These are phyloP conservation scores for Pelargonium cotyledonis DNA, from an alignment of 441 rosid species.

Conservation along the genomic window DNA sequence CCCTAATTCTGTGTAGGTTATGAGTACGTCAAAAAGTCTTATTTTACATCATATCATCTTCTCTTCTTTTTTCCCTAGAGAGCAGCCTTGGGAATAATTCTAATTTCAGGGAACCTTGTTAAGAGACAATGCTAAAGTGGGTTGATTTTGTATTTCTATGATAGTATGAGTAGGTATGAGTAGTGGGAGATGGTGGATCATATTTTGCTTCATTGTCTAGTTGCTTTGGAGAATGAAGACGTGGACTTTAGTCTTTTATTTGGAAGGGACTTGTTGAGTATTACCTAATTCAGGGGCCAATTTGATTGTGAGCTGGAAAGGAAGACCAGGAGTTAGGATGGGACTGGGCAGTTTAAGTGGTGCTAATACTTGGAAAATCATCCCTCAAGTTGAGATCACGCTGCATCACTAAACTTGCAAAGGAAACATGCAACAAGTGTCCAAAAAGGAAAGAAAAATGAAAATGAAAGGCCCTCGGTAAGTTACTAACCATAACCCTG, in stretches of 20 bases:
- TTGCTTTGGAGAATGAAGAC: too few species aligned
- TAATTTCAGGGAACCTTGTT: too few species aligned
- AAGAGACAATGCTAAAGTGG: too few species aligned
- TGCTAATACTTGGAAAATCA: not conserved
- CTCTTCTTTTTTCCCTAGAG: too few species aligned
- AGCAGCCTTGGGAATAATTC: too few species aligned
- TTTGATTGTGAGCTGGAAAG: not conserved
- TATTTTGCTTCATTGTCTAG: too few species aligned
- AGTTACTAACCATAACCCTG: constrained; percentile 71
- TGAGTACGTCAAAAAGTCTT: not conserved
- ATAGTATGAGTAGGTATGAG: too few species aligned
- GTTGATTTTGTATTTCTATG: too few species aligned
- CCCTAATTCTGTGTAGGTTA: too few species aligned
- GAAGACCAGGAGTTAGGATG: not conserved
- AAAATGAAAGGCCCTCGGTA: constrained; percentile 4
- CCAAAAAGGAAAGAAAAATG: constrained; percentile 7
- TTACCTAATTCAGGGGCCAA: not conserved
- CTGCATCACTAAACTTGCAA: not conserved
- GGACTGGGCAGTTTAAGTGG: not conserved
- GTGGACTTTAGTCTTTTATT: too few species aligned
- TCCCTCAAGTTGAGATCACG: not conserved
- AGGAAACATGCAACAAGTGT: not conserved
- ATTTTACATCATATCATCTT: too few species aligned
- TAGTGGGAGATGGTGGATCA: too few species aligned
- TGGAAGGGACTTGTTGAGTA: not conserved